phyloP scores from a whole-genome alignment of 179 eudicot genomes.

The Drosera spatulata region DNA sequence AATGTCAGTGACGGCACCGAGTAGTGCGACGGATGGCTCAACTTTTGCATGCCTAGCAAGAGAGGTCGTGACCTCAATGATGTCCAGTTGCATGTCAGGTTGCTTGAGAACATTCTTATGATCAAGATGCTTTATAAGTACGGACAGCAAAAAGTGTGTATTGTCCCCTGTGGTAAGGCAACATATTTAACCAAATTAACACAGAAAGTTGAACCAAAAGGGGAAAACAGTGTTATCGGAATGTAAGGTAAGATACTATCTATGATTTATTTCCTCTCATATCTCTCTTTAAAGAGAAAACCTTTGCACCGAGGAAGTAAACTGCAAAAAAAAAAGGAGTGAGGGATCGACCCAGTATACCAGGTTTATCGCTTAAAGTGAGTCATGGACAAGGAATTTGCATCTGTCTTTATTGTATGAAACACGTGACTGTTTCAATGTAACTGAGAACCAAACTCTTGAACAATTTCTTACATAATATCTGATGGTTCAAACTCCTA shows the following conservation, averaged over 20 bases:
- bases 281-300: background rate
- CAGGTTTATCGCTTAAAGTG: no score
- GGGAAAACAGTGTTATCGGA: background rate
- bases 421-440: no score
- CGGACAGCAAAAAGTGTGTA: constrained; percentile 67
- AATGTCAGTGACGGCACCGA: constrained; percentile 74
- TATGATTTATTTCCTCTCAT: no score
- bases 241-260: no score
- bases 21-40: constrained; percentile 65
- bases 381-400: no score
- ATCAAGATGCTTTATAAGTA: constrained; percentile 90
- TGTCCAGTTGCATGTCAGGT: constrained; percentile 85
- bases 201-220: constrained; percentile 5
- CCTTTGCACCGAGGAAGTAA: background rate
- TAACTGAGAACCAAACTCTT: no score
- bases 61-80: constrained; percentile 56
- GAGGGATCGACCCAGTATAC: no score
- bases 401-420: no score
- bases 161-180: constrained; percentile 53
- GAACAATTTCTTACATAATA: no score
- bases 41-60: constrained; percentile 62
- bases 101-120: constrained; percentile 85
- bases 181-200: background rate
- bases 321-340: background rate
- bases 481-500: no score